These are phyloP conservation scores for Leccinum boreale DNA, from an alignment of 768 basidiomycete genomes.

Conservation along the genomic window DNA sequence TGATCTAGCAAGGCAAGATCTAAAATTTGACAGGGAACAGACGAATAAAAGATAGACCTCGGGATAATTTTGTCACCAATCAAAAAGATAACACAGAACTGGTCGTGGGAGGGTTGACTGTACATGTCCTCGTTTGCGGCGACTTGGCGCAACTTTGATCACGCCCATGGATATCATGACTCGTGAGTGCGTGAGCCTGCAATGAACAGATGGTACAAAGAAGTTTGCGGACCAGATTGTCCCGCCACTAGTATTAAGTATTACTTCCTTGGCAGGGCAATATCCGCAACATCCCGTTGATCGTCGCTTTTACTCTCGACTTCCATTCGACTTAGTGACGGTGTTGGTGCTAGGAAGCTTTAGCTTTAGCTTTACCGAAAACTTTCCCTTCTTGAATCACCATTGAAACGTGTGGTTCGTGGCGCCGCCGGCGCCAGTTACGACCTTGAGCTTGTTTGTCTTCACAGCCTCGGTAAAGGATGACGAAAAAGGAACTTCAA, in stretches of 20 bases:
- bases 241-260: not conserved
- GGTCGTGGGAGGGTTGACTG: conserved; percentile 22
- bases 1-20: conserved; percentile 12
- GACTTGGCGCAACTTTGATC: conserved; percentile 9
- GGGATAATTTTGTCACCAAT: conserved; percentile 18
- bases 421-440: not conserved
- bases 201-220: not conserved
- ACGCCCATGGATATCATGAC: conserved; percentile 7
- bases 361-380: not conserved
- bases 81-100: conserved; percentile 11
- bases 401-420: too few relatives aligned
- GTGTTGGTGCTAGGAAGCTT: not conserved
- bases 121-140: not conserved
- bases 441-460: not conserved
- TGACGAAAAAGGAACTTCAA: not conserved
- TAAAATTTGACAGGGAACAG: conserved; percentile 7
- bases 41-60: conserved; percentile 8
- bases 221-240: not conserved
- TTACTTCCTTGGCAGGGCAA: not conserved
- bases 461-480: not conserved
- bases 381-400: not conserved
- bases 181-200: not conserved
- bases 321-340: not conserved
- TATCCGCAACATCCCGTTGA: not conserved
- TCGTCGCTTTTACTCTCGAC: not conserved